Evolutionary conservation across 2,329 filamentous ascomycete genomes (phyloP), one percentile per base, ranked within the genome.

Genomic region (Diaporthe sp.): DNA sequence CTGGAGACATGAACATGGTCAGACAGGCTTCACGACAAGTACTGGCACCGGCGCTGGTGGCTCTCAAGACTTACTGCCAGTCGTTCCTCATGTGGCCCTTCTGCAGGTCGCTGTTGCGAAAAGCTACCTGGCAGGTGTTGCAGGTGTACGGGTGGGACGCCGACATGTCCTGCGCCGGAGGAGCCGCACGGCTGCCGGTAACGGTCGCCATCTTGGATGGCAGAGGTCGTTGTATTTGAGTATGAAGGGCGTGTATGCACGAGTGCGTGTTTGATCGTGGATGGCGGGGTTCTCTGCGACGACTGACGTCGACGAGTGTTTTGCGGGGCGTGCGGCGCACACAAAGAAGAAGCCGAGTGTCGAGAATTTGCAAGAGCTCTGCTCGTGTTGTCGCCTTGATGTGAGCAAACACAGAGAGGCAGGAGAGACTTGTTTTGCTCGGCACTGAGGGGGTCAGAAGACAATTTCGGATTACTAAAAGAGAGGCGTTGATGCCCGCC

Each of bases 91-190:
- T 99, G 83, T 99, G 97, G 50, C 91, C 92, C 82, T 97, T 93
- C 86, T 99, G 97, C 73, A 97, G 89, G 82, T 98, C 96, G 83
- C 94, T 95, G 81, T 94, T 95, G 78, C 96, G 93, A 85, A 98
- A 99, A 70, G 96, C 97, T 79, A 99, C 96, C 83, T 98, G 95
- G 82, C 97, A 99, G 74, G 96, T 97, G 85, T 98, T 99, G 91
- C 97, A 99, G 72, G 96, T 98, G 86, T 96, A 99, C 2, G 97
- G 96, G 82, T 98, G 95, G 35, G 92, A 88, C 42, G 89, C 80
- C 22, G 85, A 79, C 35, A 79, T 61, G 56, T 84, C 80, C 78
- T 78, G 80, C 71, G 78, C 77, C 63, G 79, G 77, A 73, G 44
- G 79, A 75, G 68, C 76, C 75, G 32, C 76, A 74, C 86, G 82